Evolutionary conservation across 805 yeast genomes (phyloP).

Genomic region (Starmerella geochares): DNA sequence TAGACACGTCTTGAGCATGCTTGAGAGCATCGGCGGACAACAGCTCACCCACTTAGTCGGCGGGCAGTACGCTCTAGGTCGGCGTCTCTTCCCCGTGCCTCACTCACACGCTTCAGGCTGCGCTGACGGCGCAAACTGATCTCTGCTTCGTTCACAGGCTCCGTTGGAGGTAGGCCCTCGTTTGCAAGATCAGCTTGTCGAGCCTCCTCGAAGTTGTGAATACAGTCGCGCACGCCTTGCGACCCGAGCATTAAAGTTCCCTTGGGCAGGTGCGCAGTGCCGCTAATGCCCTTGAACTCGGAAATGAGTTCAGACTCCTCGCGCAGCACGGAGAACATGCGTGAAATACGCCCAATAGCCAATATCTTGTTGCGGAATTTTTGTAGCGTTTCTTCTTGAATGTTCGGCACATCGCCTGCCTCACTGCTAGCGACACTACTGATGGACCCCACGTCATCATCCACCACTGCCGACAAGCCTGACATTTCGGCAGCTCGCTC

Average conservation of each 20-base stretch:
- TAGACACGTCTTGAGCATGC: too few relatives aligned
- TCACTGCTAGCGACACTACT: not conserved
- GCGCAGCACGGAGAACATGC: conserved; percentile 81
- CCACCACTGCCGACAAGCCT: not conserved
- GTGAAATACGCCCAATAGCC: conserved; percentile 91
- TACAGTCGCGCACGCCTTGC: conserved; percentile 62
- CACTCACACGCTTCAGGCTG: conserved; percentile 15
- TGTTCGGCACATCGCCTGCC: not conserved
- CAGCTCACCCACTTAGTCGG: not conserved
- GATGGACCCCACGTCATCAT: not conserved
- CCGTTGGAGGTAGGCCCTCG: conserved; percentile 76
- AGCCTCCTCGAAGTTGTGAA: conserved; percentile 73
- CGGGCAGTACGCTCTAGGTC: conserved; percentile 2
- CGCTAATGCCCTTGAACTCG: conserved; percentile 59
- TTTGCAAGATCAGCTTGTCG: conserved; percentile 65
- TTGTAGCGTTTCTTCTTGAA: conserved; percentile 31
- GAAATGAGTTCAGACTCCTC: conserved; percentile 81
- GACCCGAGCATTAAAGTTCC: conserved; percentile 77
- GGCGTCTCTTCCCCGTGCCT: conserved; percentile 2
- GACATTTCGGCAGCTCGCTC: conserved; percentile 16
- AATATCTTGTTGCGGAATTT: conserved; percentile 57
- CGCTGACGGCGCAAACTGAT: conserved; percentile 38
- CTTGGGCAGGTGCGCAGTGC: conserved; percentile 68
- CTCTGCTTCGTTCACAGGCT: conserved; percentile 39
- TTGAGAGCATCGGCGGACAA: not conserved